Evolutionary conservation across 2,329 filamentous ascomycete species (phyloP).

Genomic region (Colletotrichum godetiae): DNA sequence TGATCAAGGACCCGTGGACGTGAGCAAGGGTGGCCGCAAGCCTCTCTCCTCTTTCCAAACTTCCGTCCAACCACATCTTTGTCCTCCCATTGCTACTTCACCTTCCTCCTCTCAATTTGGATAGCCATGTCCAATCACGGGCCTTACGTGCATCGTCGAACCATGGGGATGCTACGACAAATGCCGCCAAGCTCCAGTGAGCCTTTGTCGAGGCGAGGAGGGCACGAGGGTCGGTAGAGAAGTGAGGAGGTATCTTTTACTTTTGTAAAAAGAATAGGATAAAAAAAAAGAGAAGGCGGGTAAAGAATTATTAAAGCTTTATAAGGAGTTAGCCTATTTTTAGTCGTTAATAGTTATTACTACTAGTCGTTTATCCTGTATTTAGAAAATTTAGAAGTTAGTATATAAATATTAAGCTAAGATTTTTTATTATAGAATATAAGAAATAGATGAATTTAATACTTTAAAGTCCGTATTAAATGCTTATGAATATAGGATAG

Average conservation of each 20-base stretch:
- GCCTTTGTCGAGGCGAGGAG: constrained; percentile 23
- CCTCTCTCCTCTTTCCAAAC: constrained; percentile 19
- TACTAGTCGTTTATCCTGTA: too few relatives aligned
- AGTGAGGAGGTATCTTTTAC: neutral
- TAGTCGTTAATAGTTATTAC: too few relatives aligned
- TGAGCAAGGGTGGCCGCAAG: constrained; percentile 27
- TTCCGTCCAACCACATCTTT: constrained; percentile 41
- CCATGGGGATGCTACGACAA: constrained; percentile 41
- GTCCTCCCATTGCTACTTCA: constrained; percentile 41
- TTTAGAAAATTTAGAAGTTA: too few relatives aligned
- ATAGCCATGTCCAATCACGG: constrained; percentile 31
- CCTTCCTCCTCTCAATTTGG: constrained; percentile 26
- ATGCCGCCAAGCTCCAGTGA: constrained; percentile 40
- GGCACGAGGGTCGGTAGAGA: constrained; percentile 1
- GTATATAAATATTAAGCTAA: too few relatives aligned
- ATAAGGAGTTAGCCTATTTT: too few relatives aligned
- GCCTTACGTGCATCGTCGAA: constrained; percentile 34
- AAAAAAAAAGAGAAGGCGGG: too few relatives aligned
- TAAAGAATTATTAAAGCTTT: too few relatives aligned
- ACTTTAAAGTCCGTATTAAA: too few relatives aligned
- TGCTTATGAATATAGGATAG: too few relatives aligned
- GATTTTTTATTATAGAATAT: too few relatives aligned
- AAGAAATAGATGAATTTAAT: too few relatives aligned
- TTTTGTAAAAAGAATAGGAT: too few relatives aligned
- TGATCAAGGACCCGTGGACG: constrained; percentile 7